Conservation (phyloP, 371 early-diverging fungal species). For the Vittaforma corneae region DNA sequence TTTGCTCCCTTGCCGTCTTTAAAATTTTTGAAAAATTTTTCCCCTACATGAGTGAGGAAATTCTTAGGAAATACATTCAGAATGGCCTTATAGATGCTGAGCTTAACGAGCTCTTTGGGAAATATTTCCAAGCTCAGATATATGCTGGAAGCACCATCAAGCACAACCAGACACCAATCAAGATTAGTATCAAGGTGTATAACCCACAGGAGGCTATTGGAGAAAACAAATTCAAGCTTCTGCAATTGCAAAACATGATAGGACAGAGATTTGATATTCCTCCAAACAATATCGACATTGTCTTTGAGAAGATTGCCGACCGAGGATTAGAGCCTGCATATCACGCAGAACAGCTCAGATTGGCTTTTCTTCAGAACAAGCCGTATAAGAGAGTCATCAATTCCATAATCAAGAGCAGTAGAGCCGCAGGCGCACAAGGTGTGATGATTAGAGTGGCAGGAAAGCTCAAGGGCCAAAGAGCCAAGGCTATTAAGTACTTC, state of each 20-base stretch:
- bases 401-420: constrained; percentile 91
- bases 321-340: constrained; percentile 95
- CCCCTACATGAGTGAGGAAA: constrained; percentile 11
- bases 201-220: constrained; percentile 92
- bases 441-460: constrained; percentile 96
- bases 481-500: constrained; percentile 98
- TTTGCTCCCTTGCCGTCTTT: no score
- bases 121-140: constrained; percentile 65
- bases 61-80: constrained; percentile 41
- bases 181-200: constrained; percentile 94
- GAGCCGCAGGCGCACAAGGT: constrained; percentile 99
- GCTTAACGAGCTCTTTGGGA: constrained; percentile 61
- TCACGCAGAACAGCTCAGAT: constrained; percentile 91
- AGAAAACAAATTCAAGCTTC: constrained; percentile 92
- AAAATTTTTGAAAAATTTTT: constrained; percentile 24
- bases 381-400: constrained; percentile 86
- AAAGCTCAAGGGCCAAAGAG: constrained; percentile 99
- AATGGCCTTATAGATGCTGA: constrained; percentile 57
- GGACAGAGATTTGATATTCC: constrained; percentile 96
- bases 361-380: constrained; percentile 85
- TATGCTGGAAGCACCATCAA: constrained; percentile 94
- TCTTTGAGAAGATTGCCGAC: constrained; percentile 90
- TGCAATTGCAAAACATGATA: constrained; percentile 88
- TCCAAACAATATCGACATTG: constrained; percentile 86
- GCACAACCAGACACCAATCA: constrained; percentile 87